Evolutionary conservation across 208 protist species (phyloP).

Genomic region (Leishmania mexicana): DNA sequence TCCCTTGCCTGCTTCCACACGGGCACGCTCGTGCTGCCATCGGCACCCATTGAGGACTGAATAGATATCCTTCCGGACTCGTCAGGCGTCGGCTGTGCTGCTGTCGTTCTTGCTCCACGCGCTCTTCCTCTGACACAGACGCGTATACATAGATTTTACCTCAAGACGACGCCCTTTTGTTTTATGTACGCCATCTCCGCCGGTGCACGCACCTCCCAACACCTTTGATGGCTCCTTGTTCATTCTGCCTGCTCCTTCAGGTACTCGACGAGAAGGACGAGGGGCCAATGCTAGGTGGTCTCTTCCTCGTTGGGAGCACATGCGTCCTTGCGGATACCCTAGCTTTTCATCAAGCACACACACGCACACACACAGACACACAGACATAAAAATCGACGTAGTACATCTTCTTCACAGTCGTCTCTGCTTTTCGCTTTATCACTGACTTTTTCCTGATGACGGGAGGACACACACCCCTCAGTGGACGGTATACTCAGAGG

Average conservation of each 20-base stretch:
- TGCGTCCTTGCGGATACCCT: no score
- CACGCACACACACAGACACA: no score
- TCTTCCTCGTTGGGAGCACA: constrained; percentile 33
- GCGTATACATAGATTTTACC: neutral
- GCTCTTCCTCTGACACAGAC: no score
- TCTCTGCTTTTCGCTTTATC: neutral
- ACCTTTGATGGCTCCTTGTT: neutral
- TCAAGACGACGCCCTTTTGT: neutral
- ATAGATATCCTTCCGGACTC: neutral
- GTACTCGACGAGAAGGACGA: neutral
- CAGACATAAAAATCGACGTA: no score
- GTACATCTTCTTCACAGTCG: neutral
- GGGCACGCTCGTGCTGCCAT: neutral
- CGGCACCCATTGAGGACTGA: neutral
- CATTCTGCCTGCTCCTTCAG: neutral
- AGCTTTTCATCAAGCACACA: no score
- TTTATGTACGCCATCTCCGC: neutral
- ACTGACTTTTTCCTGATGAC: neutral
- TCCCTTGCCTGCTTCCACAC: neutral
- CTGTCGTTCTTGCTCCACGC: neutral
- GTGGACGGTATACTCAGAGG: neutral
- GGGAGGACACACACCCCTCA: neutral
- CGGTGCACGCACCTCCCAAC: neutral
- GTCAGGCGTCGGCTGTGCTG: neutral
- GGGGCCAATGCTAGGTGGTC: neutral